Evolutionary conservation across 352 stramenopile species (phyloP).

Genomic region (Blastocystis sp.): DNA sequence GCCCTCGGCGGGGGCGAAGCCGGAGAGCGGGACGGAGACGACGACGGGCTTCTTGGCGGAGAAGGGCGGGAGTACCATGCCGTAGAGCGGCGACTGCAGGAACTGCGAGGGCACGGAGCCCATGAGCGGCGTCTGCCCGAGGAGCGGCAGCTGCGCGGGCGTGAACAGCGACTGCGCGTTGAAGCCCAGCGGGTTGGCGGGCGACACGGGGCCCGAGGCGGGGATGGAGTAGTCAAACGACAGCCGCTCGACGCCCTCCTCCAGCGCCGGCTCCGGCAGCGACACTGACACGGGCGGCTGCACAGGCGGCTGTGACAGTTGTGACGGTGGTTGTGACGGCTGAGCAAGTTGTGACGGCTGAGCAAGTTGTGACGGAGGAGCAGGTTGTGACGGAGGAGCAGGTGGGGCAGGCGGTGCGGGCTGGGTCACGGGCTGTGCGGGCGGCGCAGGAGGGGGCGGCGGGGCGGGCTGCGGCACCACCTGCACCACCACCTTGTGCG

Average conservation of each 20-base stretch:
- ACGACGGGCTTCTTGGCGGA: background rate
- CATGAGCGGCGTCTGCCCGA: background rate
- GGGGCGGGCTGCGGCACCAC: too few species aligned
- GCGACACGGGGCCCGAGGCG: background rate
- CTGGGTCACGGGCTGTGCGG: too few species aligned
- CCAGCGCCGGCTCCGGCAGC: background rate
- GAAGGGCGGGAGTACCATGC: background rate
- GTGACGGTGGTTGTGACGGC: background rate
- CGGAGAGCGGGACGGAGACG: background rate
- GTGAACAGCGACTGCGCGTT: background rate
- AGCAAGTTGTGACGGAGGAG: too few species aligned
- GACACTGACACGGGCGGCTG: background rate
- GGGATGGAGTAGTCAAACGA: slow-evolving; percentile 9
- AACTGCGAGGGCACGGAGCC: background rate
- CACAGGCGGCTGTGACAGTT: background rate
- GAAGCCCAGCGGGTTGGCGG: background rate
- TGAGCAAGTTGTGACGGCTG: too few species aligned
- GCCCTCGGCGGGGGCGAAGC: background rate
- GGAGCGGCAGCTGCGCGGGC: background rate
- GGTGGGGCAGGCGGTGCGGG: too few species aligned
- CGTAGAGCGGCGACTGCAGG: background rate
- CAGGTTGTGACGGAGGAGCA: too few species aligned
- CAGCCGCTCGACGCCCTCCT: background rate
- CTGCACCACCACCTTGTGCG: too few species aligned
- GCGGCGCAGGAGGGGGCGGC: too few species aligned